These are phyloP conservation scores for Phytophthora pini DNA, from an alignment of 352 stramenopile genomes.

Conservation along the genomic window DNA sequence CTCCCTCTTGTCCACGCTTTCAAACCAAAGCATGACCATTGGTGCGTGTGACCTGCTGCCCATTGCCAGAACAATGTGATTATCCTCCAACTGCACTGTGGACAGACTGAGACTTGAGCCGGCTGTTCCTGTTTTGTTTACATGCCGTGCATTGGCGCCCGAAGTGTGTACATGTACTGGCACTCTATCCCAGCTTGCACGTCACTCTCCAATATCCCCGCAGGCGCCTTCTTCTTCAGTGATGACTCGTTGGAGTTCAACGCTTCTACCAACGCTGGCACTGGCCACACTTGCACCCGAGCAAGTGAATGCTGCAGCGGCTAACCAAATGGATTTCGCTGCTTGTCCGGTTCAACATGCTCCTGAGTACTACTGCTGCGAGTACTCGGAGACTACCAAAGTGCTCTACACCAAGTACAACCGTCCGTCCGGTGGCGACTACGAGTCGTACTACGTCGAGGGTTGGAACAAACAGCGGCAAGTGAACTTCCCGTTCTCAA, in stretches of 20 bases:
- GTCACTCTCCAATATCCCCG: neutral
- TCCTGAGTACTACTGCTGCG: conserved; percentile 16
- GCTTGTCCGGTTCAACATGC: conserved; percentile 39
- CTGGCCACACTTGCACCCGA: conserved; percentile 2
- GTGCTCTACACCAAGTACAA: conserved; percentile 46
- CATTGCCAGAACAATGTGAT: no score
- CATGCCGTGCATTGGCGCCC: neutral
- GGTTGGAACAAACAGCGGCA: conserved; percentile 39
- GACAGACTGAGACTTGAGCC: neutral
- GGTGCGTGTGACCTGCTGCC: no score
- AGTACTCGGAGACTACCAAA: conserved; percentile 33
- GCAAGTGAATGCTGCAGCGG: conserved; percentile 15
- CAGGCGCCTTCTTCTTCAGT: neutral
- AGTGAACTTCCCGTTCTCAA: conserved; percentile 41
- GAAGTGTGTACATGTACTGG: neutral
- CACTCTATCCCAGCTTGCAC: neutral
- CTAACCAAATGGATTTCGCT: conserved; percentile 34
- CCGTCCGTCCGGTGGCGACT: conserved; percentile 29
- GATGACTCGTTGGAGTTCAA: conserved; percentile 1
- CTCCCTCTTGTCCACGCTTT: no score
- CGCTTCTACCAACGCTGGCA: conserved; percentile 3
- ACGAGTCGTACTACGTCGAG: conserved; percentile 38
- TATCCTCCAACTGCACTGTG: neutral
- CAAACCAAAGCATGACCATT: no score
- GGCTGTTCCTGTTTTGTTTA: neutral